phyloP scores from a whole-genome alignment of 2,329 filamentous ascomycete genomes.

The Monilinia vaccinii-corymbosi region DNA sequence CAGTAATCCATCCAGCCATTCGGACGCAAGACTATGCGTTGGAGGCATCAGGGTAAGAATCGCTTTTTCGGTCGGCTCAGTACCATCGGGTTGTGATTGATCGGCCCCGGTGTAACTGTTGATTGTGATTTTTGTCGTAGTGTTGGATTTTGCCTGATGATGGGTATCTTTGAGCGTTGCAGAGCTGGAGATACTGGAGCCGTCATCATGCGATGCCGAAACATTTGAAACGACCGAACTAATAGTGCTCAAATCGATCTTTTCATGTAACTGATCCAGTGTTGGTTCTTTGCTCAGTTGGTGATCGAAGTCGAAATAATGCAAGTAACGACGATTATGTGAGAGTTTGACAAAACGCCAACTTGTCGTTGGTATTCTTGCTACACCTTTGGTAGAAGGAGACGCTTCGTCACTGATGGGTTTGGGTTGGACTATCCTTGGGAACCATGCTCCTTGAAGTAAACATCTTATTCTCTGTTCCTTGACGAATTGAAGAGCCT shows the following conservation, averaged over 20 bases:
- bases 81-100: slow-evolving; percentile 26
- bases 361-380: slow-evolving; percentile 15
- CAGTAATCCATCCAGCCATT: slow-evolving; percentile 92
- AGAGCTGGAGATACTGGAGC: slow-evolving; percentile 34
- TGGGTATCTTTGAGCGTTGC: slow-evolving; percentile 33
- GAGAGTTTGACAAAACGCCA: slow-evolving; percentile 86
- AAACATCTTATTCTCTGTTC: slow-evolving; percentile 90
- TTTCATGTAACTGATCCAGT: slow-evolving; percentile 66
- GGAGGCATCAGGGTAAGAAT: slow-evolving; percentile 77
- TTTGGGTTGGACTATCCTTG: slow-evolving; percentile 36
- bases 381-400: slow-evolving; percentile 10
- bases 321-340: slow-evolving; percentile 81
- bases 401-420: slow-evolving; percentile 33
- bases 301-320: slow-evolving; percentile 76
- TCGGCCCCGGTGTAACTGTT: slow-evolving; percentile 52
- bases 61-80: slow-evolving; percentile 51
- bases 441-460: slow-evolving; percentile 83
- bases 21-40: slow-evolving; percentile 75
- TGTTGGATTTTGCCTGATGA: slow-evolving; percentile 22
- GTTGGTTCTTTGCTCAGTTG: slow-evolving; percentile 57
- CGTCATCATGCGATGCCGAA: slow-evolving; percentile 38
- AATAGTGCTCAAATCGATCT: slow-evolving; percentile 78
- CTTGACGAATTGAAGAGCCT: slow-evolving; percentile 92
- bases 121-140: slow-evolving; percentile 81
- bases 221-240: slow-evolving; percentile 94